Evolutionary conservation across 371 early-diverging fungal species (phyloP).

Genomic region (Rhizomucor miehei): DNA sequence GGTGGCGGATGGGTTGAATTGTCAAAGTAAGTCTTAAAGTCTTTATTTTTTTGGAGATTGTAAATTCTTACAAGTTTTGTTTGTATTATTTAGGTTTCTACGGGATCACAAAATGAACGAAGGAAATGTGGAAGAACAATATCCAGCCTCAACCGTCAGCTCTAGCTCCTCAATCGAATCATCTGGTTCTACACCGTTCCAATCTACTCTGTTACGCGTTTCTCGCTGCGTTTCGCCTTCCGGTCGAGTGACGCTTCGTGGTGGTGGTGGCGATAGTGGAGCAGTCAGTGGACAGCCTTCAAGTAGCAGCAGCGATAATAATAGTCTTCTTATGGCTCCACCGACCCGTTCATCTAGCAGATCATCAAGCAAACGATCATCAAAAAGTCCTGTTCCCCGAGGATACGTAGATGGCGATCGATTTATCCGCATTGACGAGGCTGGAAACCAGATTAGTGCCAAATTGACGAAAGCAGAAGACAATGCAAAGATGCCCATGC

Average conservation of each 20-base stretch:
- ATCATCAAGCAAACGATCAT: slow-evolving; percentile 25
- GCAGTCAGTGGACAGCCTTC: slow-evolving; percentile 5
- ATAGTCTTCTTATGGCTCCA: slow-evolving; percentile 7
- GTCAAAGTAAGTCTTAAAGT: slow-evolving; percentile 44
- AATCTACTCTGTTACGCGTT: slow-evolving; percentile 17
- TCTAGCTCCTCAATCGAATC: slow-evolving; percentile 15
- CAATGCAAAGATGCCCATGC: slow-evolving; percentile 12
- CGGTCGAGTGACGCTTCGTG: slow-evolving; percentile 34
- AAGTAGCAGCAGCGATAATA: slow-evolving; percentile 12
- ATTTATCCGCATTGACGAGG: slow-evolving; percentile 41
- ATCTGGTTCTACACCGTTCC: slow-evolving; percentile 4
- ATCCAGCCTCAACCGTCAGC: slow-evolving; percentile 10
- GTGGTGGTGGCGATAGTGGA: slow-evolving; percentile 22
- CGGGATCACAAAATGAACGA: slow-evolving; percentile 17
- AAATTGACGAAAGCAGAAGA: slow-evolving; percentile 47
- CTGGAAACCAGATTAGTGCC: slow-evolving; percentile 38
- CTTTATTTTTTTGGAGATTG: slow-evolving; percentile 36
- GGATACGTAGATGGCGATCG: slow-evolving; percentile 44
- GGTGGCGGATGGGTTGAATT: slow-evolving; percentile 69
- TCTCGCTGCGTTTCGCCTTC: slow-evolving; percentile 38
- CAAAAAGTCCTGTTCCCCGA: slow-evolving; percentile 4
- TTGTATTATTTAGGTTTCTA: slow-evolving; percentile 5
- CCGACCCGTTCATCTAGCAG: slow-evolving; percentile 33
- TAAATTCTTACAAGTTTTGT: slow-evolving; percentile 66
- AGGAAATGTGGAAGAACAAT: slow-evolving; percentile 2